Evolutionary conservation across 208 protist species (phyloP).

Genomic region (Naegleria lovaniensis): DNA sequence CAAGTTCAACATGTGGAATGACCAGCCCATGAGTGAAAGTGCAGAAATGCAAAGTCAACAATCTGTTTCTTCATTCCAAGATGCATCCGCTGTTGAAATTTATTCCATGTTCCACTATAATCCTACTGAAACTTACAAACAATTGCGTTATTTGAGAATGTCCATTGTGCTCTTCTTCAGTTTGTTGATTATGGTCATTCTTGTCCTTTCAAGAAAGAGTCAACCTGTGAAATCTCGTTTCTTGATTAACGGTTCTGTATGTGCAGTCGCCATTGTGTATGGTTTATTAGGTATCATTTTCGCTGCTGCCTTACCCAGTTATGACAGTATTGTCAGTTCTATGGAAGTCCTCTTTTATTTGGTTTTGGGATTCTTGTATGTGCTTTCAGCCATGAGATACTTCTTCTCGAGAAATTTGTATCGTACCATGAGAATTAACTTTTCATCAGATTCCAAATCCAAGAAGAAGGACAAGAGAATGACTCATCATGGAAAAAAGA

Average conservation of each 20-base stretch:
- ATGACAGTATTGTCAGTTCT: neutral
- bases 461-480: neutral
- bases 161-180: neutral
- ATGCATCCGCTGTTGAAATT: neutral
- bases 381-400: neutral
- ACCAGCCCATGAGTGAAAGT: too few species aligned
- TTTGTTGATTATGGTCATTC: neutral
- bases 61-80: neutral
- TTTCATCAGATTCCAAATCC: neutral
- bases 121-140: neutral
- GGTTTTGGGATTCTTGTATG: neutral
- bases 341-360: neutral
- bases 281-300: neutral
- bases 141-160: neutral
- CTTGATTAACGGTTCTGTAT: neutral
- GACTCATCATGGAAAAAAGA: neutral
- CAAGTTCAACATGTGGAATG: too few species aligned
- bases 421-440: neutral
- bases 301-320: neutral
- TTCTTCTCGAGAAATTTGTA: neutral
- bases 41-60: neutral
- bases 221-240: neutral
- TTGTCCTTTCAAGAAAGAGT: neutral
- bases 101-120: neutral
- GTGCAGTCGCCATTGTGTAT: neutral